Evolutionary conservation across 78 protist genomes (phyloP).

Genomic region (Protostelium mycophagum): DNA sequence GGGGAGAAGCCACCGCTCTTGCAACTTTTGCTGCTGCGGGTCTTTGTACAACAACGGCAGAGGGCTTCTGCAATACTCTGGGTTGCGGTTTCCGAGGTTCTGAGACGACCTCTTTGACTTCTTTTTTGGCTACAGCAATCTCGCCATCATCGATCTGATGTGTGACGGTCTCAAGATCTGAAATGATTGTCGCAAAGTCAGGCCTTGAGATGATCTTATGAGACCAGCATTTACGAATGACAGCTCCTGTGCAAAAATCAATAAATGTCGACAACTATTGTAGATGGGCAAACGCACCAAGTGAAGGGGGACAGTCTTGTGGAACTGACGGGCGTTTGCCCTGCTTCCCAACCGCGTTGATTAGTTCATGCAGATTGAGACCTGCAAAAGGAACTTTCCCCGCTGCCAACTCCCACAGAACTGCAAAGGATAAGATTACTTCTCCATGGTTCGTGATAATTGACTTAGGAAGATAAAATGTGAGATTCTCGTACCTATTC

Average conservation of each 20-base stretch:
- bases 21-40: too few species aligned
- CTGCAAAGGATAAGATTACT: background rate
- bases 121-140: background rate
- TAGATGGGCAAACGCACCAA: background rate
- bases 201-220: background rate
- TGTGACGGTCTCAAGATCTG: background rate
- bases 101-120: background rate
- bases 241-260: background rate
- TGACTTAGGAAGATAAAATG: background rate
- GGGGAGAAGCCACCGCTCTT: too few species aligned
- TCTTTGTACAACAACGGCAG: too few species aligned
- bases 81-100: too few species aligned
- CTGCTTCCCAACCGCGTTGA: background rate
- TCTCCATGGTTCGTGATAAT: too few species aligned
- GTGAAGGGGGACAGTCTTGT: background rate
- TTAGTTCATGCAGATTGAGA: background rate
- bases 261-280: background rate
- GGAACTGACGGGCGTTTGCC: background rate
- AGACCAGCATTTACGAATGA: background rate
- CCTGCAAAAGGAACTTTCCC: background rate
- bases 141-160: background rate
- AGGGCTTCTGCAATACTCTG: too few species aligned
- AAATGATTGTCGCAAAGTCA: background rate
- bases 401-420: background rate
- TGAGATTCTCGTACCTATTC: conserved; percentile 10